Evolutionary conservation across 1,139 yeast species (phyloP).

Genomic region (Kodamaea ohmeri): DNA sequence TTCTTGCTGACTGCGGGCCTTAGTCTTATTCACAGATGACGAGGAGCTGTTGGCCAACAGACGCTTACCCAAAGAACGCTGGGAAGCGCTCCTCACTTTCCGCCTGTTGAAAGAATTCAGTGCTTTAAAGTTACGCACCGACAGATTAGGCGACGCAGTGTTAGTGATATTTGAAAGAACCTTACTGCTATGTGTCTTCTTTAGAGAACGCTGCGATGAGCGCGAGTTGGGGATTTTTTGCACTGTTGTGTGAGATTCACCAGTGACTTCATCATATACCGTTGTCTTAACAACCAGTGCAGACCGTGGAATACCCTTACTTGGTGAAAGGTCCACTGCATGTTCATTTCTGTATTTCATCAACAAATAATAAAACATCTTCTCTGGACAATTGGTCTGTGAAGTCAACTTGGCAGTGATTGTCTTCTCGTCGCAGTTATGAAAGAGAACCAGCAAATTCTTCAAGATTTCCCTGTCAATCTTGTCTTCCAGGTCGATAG

Average conservation of each 20-base stretch:
- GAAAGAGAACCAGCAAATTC: conserved; percentile 86
- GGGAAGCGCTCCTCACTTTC: conserved; percentile 24
- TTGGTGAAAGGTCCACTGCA: conserved; percentile 13
- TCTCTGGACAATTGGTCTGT: conserved; percentile 71
- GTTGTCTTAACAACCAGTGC: conserved; percentile 49
- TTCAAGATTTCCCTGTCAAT: conserved; percentile 82
- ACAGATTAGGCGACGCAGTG: conserved; percentile 18
- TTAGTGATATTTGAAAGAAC: conserved; percentile 35
- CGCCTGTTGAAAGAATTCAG: conserved; percentile 42
- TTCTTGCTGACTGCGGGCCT: background rate
- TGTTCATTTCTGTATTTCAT: conserved; percentile 85
- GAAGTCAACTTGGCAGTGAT: conserved; percentile 60
- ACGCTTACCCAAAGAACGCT: conserved; percentile 4
- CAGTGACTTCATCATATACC: conserved; percentile 26
- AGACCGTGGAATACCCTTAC: conserved; percentile 37
- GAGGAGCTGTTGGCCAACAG: conserved; percentile 1
- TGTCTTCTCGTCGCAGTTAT: conserved; percentile 67
- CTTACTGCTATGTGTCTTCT: conserved; percentile 12
- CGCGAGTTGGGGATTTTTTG: conserved; percentile 14
- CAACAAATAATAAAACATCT: conserved; percentile 81
- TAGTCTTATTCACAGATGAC: background rate
- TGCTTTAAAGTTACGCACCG: conserved; percentile 31
- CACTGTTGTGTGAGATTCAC: conserved; percentile 26
- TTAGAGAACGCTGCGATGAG: conserved; percentile 9
- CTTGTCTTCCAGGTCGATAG: conserved; percentile 50